Percentiles rank a stretch among this genome's conserved stretches.
Conservation (phyloP, 78 protist genomes). For the Tieghemostelium lacteum region DNA sequence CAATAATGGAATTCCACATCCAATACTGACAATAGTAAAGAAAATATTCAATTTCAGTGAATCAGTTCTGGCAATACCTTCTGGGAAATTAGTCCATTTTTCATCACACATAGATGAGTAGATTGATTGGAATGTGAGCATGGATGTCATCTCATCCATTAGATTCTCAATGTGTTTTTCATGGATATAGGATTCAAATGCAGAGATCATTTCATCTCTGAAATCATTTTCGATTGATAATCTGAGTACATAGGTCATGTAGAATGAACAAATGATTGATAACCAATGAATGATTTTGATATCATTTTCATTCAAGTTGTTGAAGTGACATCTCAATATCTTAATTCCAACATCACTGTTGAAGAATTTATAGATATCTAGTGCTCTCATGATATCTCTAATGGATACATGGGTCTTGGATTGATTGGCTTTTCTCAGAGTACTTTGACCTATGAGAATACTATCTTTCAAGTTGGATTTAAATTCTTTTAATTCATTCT, state of each 20-base stretch:
- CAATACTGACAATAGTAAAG: not conserved
- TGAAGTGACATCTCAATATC: conserved; percentile 9
- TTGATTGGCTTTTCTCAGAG: conserved; percentile 2
- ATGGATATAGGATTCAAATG: not conserved
- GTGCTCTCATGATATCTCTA: conserved; percentile 34
- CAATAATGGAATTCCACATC: conserved; percentile 17
- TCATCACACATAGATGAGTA: not conserved
- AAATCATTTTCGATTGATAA: not conserved
- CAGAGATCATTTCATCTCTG: not conserved
- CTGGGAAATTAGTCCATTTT: conserved; percentile 3
- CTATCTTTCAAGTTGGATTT: not conserved
- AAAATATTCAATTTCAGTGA: conserved; percentile 30
- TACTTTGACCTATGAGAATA: conserved; percentile 11
- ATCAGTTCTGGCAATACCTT: conserved; percentile 51
- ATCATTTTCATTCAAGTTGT: too few species aligned
- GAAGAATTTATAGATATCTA: conserved; percentile 48
- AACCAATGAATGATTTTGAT: conserved; percentile 48
- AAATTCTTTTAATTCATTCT: not conserved
- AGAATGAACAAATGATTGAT: conserved; percentile 2
- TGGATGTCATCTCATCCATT: not conserved
- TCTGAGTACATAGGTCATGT: conserved; percentile 13
- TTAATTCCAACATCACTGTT: not conserved
- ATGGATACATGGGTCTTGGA: conserved; percentile 33
- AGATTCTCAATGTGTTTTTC: too few species aligned
- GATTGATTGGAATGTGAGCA: conserved; percentile 3